These are phyloP conservation scores for Pichia norvegensis DNA, from an alignment of 1,139 yeast genomes.

Conservation along the genomic window DNA sequence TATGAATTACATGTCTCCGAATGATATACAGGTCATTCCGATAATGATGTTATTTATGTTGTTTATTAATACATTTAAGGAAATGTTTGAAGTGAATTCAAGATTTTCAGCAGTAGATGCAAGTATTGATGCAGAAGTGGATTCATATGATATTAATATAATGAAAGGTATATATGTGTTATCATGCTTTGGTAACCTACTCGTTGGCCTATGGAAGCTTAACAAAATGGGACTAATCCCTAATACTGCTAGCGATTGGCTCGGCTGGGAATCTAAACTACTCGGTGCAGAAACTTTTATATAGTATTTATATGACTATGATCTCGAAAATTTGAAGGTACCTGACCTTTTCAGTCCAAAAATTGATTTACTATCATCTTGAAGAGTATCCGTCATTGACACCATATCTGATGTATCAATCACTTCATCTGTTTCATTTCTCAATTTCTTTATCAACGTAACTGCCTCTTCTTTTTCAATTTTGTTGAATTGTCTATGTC, in stretches of 20 bases:
- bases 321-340: constrained; percentile 7
- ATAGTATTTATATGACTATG: constrained; percentile 2
- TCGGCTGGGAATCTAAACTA: constrained; percentile 69
- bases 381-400: constrained; percentile 8
- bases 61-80: constrained; percentile 68
- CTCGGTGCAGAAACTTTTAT: constrained; percentile 23
- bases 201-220: constrained; percentile 77
- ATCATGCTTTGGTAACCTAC: constrained; percentile 59
- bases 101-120: constrained; percentile 26
- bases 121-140: constrained; percentile 18
- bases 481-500: constrained; percentile 55
- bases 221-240: constrained; percentile 89
- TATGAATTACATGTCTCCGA: constrained; percentile 93
- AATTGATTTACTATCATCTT: constrained; percentile 19
- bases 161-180: constrained; percentile 32
- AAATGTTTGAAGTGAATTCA: constrained; percentile 50
- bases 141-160: constrained; percentile 17
- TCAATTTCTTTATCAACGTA: constrained; percentile 38
- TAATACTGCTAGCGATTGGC: constrained; percentile 82
- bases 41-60: constrained; percentile 86
- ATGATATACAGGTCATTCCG: constrained; percentile 81
- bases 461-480: constrained; percentile 54
- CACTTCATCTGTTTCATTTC: constrained; percentile 11
- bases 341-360: constrained; percentile 22
- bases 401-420: constrained; percentile 3